Conservation (phyloP, 768 basidiomycete species). For the Pulveroboletus frians region DNA sequence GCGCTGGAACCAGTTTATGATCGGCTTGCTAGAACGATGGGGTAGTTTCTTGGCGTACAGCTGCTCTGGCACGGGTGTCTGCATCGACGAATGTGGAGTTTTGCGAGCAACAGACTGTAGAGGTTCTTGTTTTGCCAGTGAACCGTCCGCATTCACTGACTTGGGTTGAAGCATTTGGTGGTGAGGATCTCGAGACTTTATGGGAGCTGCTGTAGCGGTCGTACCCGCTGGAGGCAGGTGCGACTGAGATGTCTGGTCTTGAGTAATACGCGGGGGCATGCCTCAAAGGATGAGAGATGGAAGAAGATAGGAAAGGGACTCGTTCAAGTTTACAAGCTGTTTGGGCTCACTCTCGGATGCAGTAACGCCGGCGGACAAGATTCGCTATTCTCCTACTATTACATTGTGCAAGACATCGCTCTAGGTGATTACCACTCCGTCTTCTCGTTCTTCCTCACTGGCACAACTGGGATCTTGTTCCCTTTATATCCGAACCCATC, state of each 20-base stretch:
- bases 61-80: conserved; percentile 31
- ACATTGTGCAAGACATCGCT: not conserved
- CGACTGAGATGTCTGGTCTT: not conserved
- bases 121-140: conserved; percentile 15
- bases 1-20: conserved; percentile 87
- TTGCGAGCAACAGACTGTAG: conserved; percentile 15
- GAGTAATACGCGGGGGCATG: not conserved
- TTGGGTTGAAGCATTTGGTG: conserved; percentile 15
- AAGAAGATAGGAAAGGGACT: not conserved
- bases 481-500: conserved; percentile 92
- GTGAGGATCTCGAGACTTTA: conserved; percentile 11
- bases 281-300: not conserved
- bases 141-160: conserved; percentile 1
- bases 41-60: conserved; percentile 53
- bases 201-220: conserved; percentile 9
- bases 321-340: conserved; percentile 6
- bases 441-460: conserved; percentile 39
- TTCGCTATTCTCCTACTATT: conserved; percentile 1
- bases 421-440: conserved; percentile 62
- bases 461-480: conserved; percentile 58
- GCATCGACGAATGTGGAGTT: conserved; percentile 18
- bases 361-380: conserved; percentile 6
- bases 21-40: conserved; percentile 73
- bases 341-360: conserved; percentile 12
- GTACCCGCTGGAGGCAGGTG: conserved; percentile 15